Conservation (phyloP, 2,329 filamentous ascomycete genomes). For the Arthrobotrys conoides region DNA sequence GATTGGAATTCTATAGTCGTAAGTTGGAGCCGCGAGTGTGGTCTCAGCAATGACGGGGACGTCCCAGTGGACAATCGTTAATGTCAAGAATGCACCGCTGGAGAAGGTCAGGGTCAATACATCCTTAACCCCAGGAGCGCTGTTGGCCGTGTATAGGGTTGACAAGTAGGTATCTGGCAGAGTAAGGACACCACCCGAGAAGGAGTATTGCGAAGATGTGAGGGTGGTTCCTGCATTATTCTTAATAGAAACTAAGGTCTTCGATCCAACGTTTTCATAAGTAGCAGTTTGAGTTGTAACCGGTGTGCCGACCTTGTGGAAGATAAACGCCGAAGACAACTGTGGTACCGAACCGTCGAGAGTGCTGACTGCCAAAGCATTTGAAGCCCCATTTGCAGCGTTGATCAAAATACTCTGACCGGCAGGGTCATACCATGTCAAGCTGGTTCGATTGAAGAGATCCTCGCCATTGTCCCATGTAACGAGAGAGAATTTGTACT, state of each 20-base stretch:
- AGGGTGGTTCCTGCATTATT: slow-evolving; percentile 67
- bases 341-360: slow-evolving; percentile 69
- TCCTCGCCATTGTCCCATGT: slow-evolving; percentile 76
- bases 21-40: slow-evolving; percentile 64
- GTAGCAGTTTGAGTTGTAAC: slow-evolving; percentile 69
- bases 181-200: slow-evolving; percentile 70
- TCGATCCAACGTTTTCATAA: slow-evolving; percentile 72
- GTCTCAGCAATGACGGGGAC: slow-evolving; percentile 67
- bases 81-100: slow-evolving; percentile 68
- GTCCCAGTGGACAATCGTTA: slow-evolving; percentile 73
- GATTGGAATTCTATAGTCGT: slow-evolving; percentile 68
- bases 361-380: slow-evolving; percentile 72
- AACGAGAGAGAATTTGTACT: slow-evolving; percentile 71
- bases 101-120: slow-evolving; percentile 73
- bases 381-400: slow-evolving; percentile 68
- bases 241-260: slow-evolving; percentile 69
- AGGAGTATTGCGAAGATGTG: slow-evolving; percentile 69
- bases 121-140: slow-evolving; percentile 69
- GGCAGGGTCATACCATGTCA: slow-evolving; percentile 71
- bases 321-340: slow-evolving; percentile 73
- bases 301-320: slow-evolving; percentile 66
- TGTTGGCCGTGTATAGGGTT: slow-evolving; percentile 68
- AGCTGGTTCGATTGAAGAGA: slow-evolving; percentile 69
- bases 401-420: slow-evolving; percentile 70
- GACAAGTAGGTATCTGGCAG: slow-evolving; percentile 68